Evolutionary conservation across 441 rosid species (phyloP).

Genomic region (Codiaeum variegatum): DNA sequence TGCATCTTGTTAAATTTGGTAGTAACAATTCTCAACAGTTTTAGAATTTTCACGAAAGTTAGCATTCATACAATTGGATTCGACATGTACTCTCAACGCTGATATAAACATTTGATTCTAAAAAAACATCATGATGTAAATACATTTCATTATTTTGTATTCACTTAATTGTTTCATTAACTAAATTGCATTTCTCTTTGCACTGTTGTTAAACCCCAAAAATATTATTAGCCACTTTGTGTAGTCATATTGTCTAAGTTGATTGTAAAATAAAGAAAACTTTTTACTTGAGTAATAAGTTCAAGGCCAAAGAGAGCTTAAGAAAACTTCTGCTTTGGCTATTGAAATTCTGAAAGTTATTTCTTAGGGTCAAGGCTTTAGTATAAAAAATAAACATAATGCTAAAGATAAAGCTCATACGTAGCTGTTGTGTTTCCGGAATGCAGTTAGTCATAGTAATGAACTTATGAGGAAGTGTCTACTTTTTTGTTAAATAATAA

Average conservation of each 20-base stretch:
- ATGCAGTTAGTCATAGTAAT: background rate
- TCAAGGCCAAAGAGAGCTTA: too few relatives aligned
- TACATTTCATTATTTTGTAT: background rate
- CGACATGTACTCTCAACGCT: background rate
- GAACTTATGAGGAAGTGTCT: background rate
- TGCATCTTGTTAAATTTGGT: background rate
- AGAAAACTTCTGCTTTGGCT: too few relatives aligned
- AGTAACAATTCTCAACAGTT: background rate
- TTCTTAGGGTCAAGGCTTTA: too few relatives aligned
- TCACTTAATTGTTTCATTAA: conserved; percentile 32
- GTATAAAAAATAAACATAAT: too few relatives aligned
- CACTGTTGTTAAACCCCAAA: conserved; percentile 48
- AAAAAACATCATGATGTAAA: background rate
- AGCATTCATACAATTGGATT: too few relatives aligned
- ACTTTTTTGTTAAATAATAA: background rate
- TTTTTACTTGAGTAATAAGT: conserved; percentile 76
- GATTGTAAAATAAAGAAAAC: conserved; percentile 5
- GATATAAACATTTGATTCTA: background rate
- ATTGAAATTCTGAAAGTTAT: too few relatives aligned
- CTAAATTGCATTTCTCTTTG: conserved; percentile 60
- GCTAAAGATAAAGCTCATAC: too few relatives aligned
- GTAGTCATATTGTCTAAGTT: conserved; percentile 7
- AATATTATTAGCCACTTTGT: conserved; percentile 10
- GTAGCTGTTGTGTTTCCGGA: too few relatives aligned
- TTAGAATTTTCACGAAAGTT: background rate